Percentiles rank a stretch among this genome's conserved stretches.
Evolutionary conservation across 2,329 filamentous ascomycete species (phyloP).

Genomic region (Fusarium decemcellulare): DNA sequence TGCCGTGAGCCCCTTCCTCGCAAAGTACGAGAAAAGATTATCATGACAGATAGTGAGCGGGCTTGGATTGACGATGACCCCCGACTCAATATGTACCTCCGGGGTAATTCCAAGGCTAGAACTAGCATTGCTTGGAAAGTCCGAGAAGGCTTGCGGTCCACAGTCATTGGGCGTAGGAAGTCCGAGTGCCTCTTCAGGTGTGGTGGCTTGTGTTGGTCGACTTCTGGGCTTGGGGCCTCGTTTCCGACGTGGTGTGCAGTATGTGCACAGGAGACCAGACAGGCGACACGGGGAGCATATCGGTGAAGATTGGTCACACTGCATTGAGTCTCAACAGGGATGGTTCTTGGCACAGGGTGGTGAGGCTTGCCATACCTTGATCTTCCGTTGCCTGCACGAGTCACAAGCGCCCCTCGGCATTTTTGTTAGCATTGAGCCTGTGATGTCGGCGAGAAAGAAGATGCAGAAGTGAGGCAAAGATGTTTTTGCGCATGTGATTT

Average conservation of each 20-base stretch:
- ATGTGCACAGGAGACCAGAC: conserved; percentile 11
- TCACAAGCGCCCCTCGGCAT: neutral
- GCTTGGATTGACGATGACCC: neutral
- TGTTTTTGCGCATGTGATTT: no score
- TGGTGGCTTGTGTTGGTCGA: neutral
- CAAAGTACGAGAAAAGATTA: neutral
- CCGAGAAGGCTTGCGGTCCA: neutral
- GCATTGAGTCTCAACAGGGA: neutral
- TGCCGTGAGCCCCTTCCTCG: neutral
- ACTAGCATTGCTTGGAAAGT: no score
- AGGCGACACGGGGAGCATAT: conserved; percentile 17
- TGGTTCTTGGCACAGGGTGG: no score
- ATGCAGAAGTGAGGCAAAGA: no score
- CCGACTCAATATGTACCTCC: neutral
- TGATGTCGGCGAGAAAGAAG: no score
- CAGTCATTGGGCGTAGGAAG: neutral
- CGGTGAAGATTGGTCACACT: conserved; percentile 18
- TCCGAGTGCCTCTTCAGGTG: no score
- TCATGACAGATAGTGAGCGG: neutral
- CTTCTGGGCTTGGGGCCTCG: conserved; percentile 17
- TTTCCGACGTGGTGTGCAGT: conserved; percentile 9
- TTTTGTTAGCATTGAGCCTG: no score
- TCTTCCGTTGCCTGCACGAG: neutral
- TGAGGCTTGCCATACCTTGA: neutral
- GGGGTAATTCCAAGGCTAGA: no score